Percentiles rank a stretch among this genome's conserved stretches.
Conservation (phyloP, 2,329 filamentous ascomycete species). For the Zasmidium cellare region DNA sequence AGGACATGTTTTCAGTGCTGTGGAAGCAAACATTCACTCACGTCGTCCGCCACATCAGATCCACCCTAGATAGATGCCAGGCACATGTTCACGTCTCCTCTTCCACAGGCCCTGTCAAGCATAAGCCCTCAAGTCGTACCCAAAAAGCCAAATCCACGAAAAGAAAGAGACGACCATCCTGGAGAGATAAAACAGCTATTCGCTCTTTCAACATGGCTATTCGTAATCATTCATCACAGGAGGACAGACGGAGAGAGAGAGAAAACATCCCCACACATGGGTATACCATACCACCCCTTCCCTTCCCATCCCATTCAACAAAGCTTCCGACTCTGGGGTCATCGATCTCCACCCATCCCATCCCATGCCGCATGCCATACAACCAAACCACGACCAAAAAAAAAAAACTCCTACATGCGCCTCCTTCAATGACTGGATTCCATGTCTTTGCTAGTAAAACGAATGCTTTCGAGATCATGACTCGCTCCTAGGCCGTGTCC, state of each 20-base stretch:
- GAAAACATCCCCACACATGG: background rate
- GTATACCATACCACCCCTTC: too few relatives aligned
- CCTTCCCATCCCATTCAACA: too few relatives aligned
- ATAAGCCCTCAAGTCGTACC: background rate
- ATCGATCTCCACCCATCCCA: background rate
- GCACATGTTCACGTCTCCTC: background rate
- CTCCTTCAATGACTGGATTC: background rate
- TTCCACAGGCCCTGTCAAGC: background rate
- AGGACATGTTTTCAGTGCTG: too few relatives aligned
- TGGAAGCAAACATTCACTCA: background rate
- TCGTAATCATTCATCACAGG: conserved; percentile 3
- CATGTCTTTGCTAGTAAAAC: background rate
- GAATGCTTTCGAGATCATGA: conserved; percentile 12
- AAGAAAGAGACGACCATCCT: background rate
- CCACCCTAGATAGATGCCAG: background rate
- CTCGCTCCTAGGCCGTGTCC: conserved; percentile 17
- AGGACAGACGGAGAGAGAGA: background rate
- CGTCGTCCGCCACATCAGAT: conserved; percentile 6
- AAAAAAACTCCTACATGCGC: background rate
- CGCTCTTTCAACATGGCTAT: conserved; percentile 2
- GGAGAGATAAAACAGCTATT: background rate
- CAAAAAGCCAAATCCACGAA: background rate
- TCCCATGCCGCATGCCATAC: too few relatives aligned
- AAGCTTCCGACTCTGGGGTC: too few relatives aligned
- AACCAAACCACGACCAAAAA: too few relatives aligned